Evolutionary conservation across 257 asterid species (phyloP).

Genomic region (Verbascum thapsus): DNA sequence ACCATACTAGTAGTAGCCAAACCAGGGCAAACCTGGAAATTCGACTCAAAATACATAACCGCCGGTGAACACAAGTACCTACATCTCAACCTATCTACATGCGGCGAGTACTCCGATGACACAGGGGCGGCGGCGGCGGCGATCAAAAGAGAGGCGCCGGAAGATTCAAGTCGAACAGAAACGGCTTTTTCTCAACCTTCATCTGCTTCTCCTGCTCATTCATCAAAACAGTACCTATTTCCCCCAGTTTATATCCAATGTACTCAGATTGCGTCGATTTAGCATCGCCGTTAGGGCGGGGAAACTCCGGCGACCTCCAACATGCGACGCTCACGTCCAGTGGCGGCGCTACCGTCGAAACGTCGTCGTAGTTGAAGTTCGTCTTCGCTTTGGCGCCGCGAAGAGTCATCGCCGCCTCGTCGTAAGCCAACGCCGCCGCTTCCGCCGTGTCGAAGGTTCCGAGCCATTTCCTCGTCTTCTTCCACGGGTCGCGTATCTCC

Average conservation of each 20-base stretch:
- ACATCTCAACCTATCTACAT: not conserved
- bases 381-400: conserved; percentile 71
- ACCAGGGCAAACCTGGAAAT: conserved; percentile 14
- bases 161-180: conserved; percentile 58
- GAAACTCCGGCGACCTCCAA: conserved; percentile 37
- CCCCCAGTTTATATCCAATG: conserved; percentile 45
- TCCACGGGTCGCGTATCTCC: conserved; percentile 78
- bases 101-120: not conserved
- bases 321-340: conserved; percentile 9
- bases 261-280: conserved; percentile 35
- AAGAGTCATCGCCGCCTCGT: conserved; percentile 55
- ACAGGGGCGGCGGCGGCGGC: not conserved
- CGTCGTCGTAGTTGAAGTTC: conserved; percentile 42
- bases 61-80: conserved; percentile 13
- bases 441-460: conserved; percentile 77
- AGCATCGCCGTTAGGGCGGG: conserved; percentile 13
- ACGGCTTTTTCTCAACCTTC: conserved; percentile 45
- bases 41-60: conserved; percentile 12
- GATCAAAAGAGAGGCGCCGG: conserved; percentile 60
- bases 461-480: conserved; percentile 68
- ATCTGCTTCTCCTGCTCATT: conserved; percentile 38
- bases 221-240: conserved; percentile 38
- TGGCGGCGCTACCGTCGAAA: conserved; percentile 20
- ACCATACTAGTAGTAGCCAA: conserved; percentile 17
- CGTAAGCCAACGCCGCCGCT: conserved; percentile 74